Evolutionary conservation across 441 rosid species (phyloP).

Genomic region (California macrophylla): DNA sequence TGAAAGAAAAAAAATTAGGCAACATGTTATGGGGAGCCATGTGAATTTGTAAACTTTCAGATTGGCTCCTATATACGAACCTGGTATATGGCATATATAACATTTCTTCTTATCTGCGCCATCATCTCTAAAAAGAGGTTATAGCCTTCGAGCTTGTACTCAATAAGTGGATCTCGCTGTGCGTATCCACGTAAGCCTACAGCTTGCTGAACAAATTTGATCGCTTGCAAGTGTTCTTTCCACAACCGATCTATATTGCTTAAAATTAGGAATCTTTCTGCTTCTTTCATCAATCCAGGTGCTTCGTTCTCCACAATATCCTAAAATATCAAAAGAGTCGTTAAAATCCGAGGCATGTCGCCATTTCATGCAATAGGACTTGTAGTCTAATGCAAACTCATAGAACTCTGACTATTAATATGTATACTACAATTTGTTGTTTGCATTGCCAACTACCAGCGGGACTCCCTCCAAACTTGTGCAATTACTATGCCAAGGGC

Average conservation of each 20-base stretch:
- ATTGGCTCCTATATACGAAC: conserved; percentile 22
- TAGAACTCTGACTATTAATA: not conserved
- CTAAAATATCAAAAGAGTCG: conserved; percentile 24
- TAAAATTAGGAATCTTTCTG: conserved; percentile 75
- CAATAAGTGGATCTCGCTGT: conserved; percentile 90
- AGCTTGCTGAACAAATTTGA: conserved; percentile 93
- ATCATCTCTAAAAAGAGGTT: conserved; percentile 93
- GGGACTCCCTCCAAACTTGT: not conserved
- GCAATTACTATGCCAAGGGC: not conserved
- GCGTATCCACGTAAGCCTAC: conserved; percentile 95
- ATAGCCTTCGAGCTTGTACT: conserved; percentile 92
- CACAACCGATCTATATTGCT: conserved; percentile 91
- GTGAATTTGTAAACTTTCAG: not conserved
- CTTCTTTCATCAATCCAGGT: conserved; percentile 86
- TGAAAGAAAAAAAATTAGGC: not conserved
- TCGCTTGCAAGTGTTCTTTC: conserved; percentile 96
- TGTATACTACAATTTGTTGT: no score
- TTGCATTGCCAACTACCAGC: not conserved
- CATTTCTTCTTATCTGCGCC: conserved; percentile 95
- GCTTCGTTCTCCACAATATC: conserved; percentile 74
- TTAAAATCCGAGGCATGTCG: not conserved
- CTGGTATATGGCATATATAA: conserved; percentile 94
- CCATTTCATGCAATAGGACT: not conserved
- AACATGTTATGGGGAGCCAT: not conserved
- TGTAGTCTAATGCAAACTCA: not conserved